Conservation (phyloP, 345 rosid species). For the Draba incana region DNA sequence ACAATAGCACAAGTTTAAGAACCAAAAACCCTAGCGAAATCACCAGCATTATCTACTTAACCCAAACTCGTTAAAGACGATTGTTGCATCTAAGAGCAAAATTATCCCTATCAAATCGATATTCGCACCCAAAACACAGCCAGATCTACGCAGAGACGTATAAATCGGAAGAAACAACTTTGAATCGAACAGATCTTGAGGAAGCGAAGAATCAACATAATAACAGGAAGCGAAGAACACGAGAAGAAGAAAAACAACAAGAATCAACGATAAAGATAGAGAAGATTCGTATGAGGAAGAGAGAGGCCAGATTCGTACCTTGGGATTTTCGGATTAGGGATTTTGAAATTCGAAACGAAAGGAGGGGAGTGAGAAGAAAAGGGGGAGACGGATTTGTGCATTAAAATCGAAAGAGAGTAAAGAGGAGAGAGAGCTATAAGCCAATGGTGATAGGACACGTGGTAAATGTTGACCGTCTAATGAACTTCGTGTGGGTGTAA, state of each 20-base stretch:
- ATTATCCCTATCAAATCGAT: too few species aligned
- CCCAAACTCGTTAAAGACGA: background rate
- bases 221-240: background rate
- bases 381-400: constrained; percentile 6
- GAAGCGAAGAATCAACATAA: background rate
- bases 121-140: constrained; percentile 4
- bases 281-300: constrained; percentile 4
- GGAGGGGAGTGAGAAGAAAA: constrained; percentile 6
- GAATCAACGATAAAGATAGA: too few species aligned
- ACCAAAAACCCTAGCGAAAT: background rate
- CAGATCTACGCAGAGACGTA: constrained; percentile 34
- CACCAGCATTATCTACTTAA: background rate
- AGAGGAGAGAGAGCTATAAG: constrained; percentile 16
- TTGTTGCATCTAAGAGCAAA: background rate
- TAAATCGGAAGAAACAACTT: background rate
- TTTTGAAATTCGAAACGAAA: constrained; percentile 1
- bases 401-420: constrained; percentile 2
- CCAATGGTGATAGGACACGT: constrained; percentile 50
- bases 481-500: constrained; percentile 8
- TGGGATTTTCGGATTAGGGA: constrained; percentile 19
- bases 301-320: constrained; percentile 22
- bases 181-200: constrained; percentile 37
- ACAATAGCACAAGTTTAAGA: too few species aligned
- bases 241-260: background rate
- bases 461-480: constrained; percentile 1